Evolutionary conservation across 1,139 yeast species (phyloP).

Genomic region (Dujonia santamariae): DNA sequence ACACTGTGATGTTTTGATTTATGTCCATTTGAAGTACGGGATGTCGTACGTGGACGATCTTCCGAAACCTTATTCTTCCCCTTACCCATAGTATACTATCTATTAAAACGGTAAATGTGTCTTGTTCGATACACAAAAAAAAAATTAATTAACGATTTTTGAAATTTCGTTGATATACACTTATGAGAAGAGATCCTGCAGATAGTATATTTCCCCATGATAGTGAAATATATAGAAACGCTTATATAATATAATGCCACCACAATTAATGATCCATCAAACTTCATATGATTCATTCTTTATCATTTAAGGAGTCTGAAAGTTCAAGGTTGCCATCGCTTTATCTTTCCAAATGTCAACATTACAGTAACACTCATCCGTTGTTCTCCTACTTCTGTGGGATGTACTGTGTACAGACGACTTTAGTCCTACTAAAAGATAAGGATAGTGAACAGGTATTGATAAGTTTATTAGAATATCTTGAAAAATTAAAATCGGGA

Average conservation of each 20-base stretch:
- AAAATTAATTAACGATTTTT: background rate
- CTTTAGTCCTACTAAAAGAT: background rate
- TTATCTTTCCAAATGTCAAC: constrained; percentile 9
- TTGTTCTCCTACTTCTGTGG: constrained; percentile 8
- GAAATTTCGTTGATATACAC: background rate
- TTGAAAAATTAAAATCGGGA: constrained; percentile 4
- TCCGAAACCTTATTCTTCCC: constrained; percentile 56
- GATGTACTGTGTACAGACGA: constrained; percentile 6
- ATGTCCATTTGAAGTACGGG: constrained; percentile 58
- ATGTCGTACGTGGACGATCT: constrained; percentile 28
- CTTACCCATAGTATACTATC: constrained; percentile 47
- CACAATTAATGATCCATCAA: too few relatives aligned
- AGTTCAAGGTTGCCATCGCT: constrained; percentile 2
- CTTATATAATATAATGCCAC: too few relatives aligned
- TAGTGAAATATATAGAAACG: too few relatives aligned
- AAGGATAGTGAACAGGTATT: constrained; percentile 1
- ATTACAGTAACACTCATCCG: constrained; percentile 6
- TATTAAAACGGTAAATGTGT: background rate
- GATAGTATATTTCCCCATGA: too few relatives aligned
- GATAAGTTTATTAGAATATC: constrained; percentile 5
- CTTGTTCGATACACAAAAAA: background rate
- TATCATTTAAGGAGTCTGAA: constrained; percentile 2
- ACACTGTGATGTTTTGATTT: constrained; percentile 52
- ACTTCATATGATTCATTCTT: constrained; percentile 4
- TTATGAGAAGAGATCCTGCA: constrained; percentile 2